Conservation (phyloP, 2,329 filamentous ascomycete genomes). For the Cadophora malorum region DNA sequence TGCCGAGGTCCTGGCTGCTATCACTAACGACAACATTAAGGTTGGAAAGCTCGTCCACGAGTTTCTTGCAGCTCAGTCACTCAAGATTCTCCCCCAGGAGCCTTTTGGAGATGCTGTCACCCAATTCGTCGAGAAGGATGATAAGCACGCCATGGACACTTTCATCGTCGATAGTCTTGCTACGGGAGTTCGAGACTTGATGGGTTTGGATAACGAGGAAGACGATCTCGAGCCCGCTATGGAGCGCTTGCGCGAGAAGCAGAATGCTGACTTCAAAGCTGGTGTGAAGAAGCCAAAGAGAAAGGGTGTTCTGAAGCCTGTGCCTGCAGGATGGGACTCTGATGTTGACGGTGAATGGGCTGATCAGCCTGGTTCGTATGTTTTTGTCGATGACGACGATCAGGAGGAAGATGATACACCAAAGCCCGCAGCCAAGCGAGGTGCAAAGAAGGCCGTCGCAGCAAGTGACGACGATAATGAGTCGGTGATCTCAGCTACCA, state of each 20-base stretch:
- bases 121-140: slow-evolving; percentile 93
- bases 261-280: slow-evolving; percentile 73
- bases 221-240: slow-evolving; percentile 76
- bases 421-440: slow-evolving; percentile 41
- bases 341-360: slow-evolving; percentile 88
- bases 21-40: slow-evolving; percentile 75
- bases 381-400: slow-evolving; percentile 44
- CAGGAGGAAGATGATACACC: slow-evolving; percentile 53
- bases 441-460: slow-evolving; percentile 49
- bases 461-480: slow-evolving; percentile 64
- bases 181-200: slow-evolving; percentile 72
- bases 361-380: slow-evolving; percentile 56
- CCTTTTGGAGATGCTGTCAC: slow-evolving; percentile 91
- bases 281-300: slow-evolving; percentile 63
- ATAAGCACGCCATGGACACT: slow-evolving; percentile 87
- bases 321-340: slow-evolving; percentile 84
- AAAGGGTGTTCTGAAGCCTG: slow-evolving; percentile 70
- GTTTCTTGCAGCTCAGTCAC: slow-evolving; percentile 83
- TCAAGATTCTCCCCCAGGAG: slow-evolving; percentile 92
- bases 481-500: slow-evolving; percentile 43
- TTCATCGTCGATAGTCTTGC: slow-evolving; percentile 77
- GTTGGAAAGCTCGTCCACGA: slow-evolving; percentile 90
- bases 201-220: slow-evolving; percentile 70
- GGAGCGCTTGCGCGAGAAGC: slow-evolving; percentile 71
- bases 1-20: slow-evolving; percentile 65